These are phyloP conservation scores for Solanum verrucosum DNA, from an alignment of 257 asterid species.

Conservation along the genomic window DNA sequence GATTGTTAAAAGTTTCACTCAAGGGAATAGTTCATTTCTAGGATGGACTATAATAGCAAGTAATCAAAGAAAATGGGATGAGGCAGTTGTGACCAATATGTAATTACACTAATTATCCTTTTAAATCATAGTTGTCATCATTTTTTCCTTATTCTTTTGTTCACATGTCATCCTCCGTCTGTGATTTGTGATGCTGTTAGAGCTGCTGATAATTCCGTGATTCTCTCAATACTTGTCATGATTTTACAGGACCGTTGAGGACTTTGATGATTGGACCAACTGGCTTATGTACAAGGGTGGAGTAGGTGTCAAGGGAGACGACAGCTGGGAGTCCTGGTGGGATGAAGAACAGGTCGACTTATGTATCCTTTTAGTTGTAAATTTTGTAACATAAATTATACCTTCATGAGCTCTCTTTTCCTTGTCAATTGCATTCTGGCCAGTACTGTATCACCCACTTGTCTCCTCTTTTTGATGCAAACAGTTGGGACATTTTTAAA, in stretches of 20 bases:
- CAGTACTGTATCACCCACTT: background rate
- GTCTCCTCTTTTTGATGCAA: background rate
- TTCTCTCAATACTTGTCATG: background rate
- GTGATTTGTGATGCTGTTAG: background rate
- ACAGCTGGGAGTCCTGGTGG: slow-evolving; percentile 99
- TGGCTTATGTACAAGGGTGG: slow-evolving; percentile 99
- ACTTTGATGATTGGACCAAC: slow-evolving; percentile 97
- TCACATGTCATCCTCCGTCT: background rate
- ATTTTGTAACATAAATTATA: background rate
- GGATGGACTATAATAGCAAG: background rate
- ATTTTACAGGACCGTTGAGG: slow-evolving; percentile 81
- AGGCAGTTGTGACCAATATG: background rate
- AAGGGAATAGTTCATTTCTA: background rate
- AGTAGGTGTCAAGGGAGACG: slow-evolving; percentile 88
- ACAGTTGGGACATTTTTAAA: background rate
- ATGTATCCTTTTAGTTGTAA: background rate
- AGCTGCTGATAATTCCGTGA: background rate
- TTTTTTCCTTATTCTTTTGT: background rate
- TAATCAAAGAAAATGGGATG: background rate
- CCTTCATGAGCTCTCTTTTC: background rate
- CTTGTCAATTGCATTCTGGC: background rate
- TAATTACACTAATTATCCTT: background rate
- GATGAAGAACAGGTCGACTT: slow-evolving; percentile 86
- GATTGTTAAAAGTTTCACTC: background rate
- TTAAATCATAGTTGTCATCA: background rate